These are phyloP conservation scores for Pichia sp. DNA, from an alignment of 1,139 yeast genomes.

Conservation along the genomic window DNA sequence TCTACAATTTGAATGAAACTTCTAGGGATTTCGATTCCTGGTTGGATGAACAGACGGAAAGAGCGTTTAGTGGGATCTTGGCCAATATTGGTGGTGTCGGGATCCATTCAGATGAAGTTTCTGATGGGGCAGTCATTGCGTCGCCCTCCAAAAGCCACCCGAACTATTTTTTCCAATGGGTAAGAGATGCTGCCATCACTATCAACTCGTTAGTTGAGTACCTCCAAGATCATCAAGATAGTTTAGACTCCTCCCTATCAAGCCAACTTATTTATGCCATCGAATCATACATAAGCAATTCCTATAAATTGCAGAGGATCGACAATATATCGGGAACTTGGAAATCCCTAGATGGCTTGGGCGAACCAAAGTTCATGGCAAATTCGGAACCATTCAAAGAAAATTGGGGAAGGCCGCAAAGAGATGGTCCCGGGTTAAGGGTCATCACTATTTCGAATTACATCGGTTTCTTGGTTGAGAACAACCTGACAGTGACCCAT, in stretches of 20 bases:
- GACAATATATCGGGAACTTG: slow-evolving; percentile 68
- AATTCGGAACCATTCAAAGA: slow-evolving; percentile 58
- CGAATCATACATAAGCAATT: slow-evolving; percentile 58
- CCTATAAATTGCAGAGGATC: slow-evolving; percentile 56
- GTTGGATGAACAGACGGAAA: slow-evolving; percentile 47
- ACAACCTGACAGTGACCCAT: slow-evolving; percentile 25
- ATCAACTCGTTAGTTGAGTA: slow-evolving; percentile 59
- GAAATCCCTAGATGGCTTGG: slow-evolving; percentile 55
- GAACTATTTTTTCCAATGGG: slow-evolving; percentile 86
- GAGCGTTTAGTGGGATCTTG: slow-evolving; percentile 52
- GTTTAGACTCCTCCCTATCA: slow-evolving; percentile 30
- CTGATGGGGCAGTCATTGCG: slow-evolving; percentile 74
- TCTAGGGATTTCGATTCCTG: slow-evolving; percentile 46
- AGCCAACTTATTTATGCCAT: slow-evolving; percentile 37
- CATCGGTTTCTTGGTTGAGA: slow-evolving; percentile 40
- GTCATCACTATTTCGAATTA: slow-evolving; percentile 60
- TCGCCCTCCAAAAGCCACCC: slow-evolving; percentile 70
- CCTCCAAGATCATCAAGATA: slow-evolving; percentile 38
- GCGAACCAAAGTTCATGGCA: slow-evolving; percentile 82
- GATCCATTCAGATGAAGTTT: slow-evolving; percentile 37
- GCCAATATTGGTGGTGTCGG: slow-evolving; percentile 59
- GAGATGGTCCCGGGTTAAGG: slow-evolving; percentile 91
- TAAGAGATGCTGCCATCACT: slow-evolving; percentile 83
- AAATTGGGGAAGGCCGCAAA: slow-evolving; percentile 92
- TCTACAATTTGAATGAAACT: slow-evolving; percentile 3